Evolutionary conservation across 257 asterid genomes (phyloP).

Genomic region (Solanum clarkiae): DNA sequence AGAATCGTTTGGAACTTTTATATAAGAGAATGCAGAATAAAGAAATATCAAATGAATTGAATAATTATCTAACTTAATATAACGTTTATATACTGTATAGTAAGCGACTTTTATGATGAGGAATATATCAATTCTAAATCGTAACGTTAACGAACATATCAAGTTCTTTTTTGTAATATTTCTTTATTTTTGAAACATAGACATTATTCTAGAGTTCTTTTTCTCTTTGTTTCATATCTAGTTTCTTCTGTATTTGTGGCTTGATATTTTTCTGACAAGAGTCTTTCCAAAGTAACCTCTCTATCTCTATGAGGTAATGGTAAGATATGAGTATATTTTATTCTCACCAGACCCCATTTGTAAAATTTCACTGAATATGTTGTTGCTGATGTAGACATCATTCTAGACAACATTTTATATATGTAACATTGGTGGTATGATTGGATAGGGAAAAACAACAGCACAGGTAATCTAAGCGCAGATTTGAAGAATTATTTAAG

Average conservation of each 20-base stretch:
- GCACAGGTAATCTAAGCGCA: conserved; percentile 22
- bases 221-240: too few species aligned
- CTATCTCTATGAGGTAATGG: too few species aligned
- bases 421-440: background rate
- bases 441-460: conserved; percentile 22
- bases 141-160: too few species aligned
- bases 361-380: too few species aligned
- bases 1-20: background rate
- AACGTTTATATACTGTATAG: too few species aligned
- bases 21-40: background rate
- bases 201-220: background rate
- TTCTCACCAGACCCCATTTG: fast-evolving
- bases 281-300: too few species aligned
- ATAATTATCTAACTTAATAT: background rate
- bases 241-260: too few species aligned
- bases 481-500: conserved; percentile 49
- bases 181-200: background rate
- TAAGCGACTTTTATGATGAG: too few species aligned
- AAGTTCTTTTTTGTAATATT: too few species aligned
- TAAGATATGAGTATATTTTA: too few species aligned
- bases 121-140: too few species aligned
- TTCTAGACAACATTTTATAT: background rate
- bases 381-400: background rate
- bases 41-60: background rate
- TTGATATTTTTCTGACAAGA: too few species aligned